Evolutionary conservation across 2,329 filamentous ascomycete genomes (phyloP).

Genomic region (Arthroderma sp.): DNA sequence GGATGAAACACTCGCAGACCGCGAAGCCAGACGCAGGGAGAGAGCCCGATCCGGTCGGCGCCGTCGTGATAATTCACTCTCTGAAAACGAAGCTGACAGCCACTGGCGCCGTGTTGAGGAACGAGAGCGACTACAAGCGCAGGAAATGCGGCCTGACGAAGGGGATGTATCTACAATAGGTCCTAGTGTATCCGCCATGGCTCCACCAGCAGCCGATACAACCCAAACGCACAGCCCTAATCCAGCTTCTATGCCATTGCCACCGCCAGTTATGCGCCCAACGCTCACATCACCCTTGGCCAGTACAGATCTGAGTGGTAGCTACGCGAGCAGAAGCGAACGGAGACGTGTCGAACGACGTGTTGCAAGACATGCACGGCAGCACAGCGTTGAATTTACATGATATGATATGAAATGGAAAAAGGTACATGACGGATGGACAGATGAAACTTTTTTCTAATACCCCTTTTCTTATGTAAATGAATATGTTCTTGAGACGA

Average conservation of each 20-base stretch:
- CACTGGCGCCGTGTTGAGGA: constrained; percentile 39
- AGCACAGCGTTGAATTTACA: constrained; percentile 37
- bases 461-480: too few relatives aligned
- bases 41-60: constrained; percentile 30
- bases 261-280: constrained; percentile 16
- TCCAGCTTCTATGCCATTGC: constrained; percentile 23
- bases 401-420: constrained; percentile 14
- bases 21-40: constrained; percentile 41
- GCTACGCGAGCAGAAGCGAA: constrained; percentile 42
- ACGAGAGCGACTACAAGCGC: constrained; percentile 34
- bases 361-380: constrained; percentile 32
- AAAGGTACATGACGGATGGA: too few relatives aligned
- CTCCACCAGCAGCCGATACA: not conserved
- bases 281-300: constrained; percentile 25
- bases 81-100: constrained; percentile 28
- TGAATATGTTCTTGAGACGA: too few relatives aligned
- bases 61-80: constrained; percentile 29
- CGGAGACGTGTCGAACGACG: constrained; percentile 42
- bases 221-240: not conserved
- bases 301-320: constrained; percentile 36
- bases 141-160: constrained; percentile 29
- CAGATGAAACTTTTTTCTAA: too few relatives aligned
- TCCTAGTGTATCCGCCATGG: constrained; percentile 1
- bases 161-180: constrained; percentile 1
- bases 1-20: constrained; percentile 48